phyloP scores from a whole-genome alignment of 1,284 basidiomycete species.

The Cutaneotrichosporon cutaneum region DNA sequence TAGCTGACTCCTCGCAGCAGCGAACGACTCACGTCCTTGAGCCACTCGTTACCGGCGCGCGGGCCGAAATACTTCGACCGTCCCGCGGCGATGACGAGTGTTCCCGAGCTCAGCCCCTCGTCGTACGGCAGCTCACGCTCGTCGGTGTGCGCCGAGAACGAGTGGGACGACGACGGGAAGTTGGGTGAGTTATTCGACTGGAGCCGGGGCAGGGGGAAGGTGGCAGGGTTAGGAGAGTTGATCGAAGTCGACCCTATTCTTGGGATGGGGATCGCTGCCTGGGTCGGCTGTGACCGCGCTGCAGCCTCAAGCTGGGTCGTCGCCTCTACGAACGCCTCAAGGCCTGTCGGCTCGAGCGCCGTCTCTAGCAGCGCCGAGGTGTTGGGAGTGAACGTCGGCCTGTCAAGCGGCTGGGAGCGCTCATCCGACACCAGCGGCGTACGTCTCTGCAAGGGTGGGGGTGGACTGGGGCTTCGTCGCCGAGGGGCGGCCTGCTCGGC shows the following conservation, averaged over 20 bases:
- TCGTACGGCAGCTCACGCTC: slow-evolving; percentile 10
- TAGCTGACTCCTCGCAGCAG: not conserved
- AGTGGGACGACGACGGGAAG: not conserved
- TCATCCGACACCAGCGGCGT: not conserved
- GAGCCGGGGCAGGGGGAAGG: no score
- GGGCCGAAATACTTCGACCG: slow-evolving; percentile 35
- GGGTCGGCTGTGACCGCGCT: not conserved
- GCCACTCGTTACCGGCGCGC: slow-evolving; percentile 37
- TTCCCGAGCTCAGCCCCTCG: slow-evolving; percentile 30
- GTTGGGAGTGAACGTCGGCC: not conserved
- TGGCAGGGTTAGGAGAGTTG: not conserved
- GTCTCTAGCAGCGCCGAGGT: not conserved
- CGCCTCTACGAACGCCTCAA: not conserved
- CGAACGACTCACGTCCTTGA: slow-evolving; percentile 37
- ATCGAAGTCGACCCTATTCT: not conserved
- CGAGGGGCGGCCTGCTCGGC: not conserved
- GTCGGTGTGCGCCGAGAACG: slow-evolving; percentile 7
- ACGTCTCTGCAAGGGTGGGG: not conserved
- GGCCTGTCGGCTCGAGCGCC: not conserved
- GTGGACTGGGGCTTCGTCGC: not conserved
- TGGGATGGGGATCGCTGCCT: not conserved
- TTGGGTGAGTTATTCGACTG: not conserved
- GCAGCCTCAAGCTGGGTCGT: not conserved
- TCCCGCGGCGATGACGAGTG: slow-evolving; percentile 32
- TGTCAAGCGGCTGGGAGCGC: not conserved